A percentile compares a stretch with the other conserved stretches of the same genome.
Conservation (phyloP, 768 basidiomycete genomes). For the Porpolomopsis calyptriformis region DNA sequence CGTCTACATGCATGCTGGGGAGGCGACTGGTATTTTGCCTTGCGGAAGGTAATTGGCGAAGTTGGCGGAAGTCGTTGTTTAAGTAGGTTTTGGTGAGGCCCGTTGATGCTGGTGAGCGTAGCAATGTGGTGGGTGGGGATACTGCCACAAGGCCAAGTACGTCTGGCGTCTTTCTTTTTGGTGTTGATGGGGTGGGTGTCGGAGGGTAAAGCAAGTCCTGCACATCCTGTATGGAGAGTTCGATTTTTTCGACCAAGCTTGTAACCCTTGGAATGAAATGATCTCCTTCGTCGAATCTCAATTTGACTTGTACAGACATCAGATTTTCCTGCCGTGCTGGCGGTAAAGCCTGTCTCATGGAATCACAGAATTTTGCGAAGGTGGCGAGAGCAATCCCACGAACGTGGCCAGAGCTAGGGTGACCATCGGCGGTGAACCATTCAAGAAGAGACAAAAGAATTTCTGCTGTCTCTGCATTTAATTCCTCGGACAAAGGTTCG, state of each 20-base stretch:
- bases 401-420: constrained; percentile 26
- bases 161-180: constrained; percentile 30
- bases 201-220: constrained; percentile 36
- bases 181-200: constrained; percentile 39
- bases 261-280: constrained; percentile 15
- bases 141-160: constrained; percentile 50
- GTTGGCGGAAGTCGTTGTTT: constrained; percentile 73
- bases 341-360: constrained; percentile 19
- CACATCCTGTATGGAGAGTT: constrained; percentile 37
- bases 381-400: constrained; percentile 36
- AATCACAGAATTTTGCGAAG: constrained; percentile 37
- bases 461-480: constrained; percentile 30
- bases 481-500: constrained; percentile 9
- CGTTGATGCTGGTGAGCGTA: constrained; percentile 62
- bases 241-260: constrained; percentile 24
- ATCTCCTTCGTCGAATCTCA: constrained; percentile 35
- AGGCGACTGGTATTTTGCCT: constrained; percentile 78
- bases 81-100: constrained; percentile 75
- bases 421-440: constrained; percentile 42
- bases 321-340: constrained; percentile 6
- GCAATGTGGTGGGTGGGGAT: constrained; percentile 58
- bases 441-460: constrained; percentile 35
- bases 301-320: constrained; percentile 16
- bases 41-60: constrained; percentile 55
- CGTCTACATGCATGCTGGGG: constrained; percentile 70